Evolutionary conservation across 2,329 filamentous ascomycete genomes (phyloP).

Genomic region (Colletotrichum australisinense): DNA sequence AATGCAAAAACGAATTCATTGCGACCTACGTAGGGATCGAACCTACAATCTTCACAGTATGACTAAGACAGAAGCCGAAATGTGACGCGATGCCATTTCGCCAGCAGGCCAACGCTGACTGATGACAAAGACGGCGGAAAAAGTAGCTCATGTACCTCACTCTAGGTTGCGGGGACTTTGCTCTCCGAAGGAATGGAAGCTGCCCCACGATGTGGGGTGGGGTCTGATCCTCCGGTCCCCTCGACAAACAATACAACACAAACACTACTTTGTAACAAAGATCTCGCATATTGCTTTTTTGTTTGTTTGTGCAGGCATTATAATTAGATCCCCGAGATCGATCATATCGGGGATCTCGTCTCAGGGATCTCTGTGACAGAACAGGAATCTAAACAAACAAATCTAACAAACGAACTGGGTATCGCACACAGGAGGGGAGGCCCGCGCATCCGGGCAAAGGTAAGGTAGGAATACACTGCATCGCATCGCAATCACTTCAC

Average conservation of each 20-base stretch:
- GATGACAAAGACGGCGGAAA: accelerated
- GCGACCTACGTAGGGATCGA: slow-evolving; percentile 36
- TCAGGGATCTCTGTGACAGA: neutral
- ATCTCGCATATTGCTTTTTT: neutral
- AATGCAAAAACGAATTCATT: neutral
- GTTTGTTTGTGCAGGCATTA: neutral
- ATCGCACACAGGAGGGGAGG: neutral
- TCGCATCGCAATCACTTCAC: neutral
- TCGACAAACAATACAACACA: neutral
- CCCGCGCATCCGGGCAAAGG: neutral
- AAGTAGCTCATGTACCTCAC: neutral
- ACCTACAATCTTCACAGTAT: slow-evolving; percentile 36
- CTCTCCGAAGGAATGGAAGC: too few relatives aligned
- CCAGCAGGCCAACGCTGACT: slow-evolving; percentile 28
- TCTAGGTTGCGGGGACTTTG: neutral
- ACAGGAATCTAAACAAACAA: neutral
- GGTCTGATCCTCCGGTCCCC: neutral
- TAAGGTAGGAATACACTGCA: neutral
- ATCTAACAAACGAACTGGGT: neutral
- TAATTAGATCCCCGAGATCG: neutral
- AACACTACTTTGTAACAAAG: neutral
- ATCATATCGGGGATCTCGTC: neutral
- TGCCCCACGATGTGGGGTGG: slow-evolving; percentile 21
- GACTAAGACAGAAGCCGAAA: slow-evolving; percentile 28
- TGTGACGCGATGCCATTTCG: slow-evolving; percentile 37